Percentiles rank a stretch among this genome's conserved stretches.
These are phyloP conservation scores for Diplodia mutila DNA, from an alignment of 2,329 filamentous ascomycete genomes.

Conservation along the genomic window DNA sequence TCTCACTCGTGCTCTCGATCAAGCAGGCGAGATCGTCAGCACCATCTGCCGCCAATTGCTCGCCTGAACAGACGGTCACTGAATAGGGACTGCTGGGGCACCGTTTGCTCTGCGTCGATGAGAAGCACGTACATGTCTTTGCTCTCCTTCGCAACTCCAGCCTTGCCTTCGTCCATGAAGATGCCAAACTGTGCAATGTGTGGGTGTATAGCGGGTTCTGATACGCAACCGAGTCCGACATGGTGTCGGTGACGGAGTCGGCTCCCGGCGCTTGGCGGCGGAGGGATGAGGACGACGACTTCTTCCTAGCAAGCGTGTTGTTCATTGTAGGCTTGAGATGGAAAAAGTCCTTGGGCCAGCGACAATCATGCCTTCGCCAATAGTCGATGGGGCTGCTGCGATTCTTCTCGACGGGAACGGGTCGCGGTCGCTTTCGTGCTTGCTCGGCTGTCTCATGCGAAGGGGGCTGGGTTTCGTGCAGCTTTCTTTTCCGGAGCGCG, in stretches of 20 bases:
- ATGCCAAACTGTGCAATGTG: slow-evolving; percentile 46
- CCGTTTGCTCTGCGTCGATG: slow-evolving; percentile 37
- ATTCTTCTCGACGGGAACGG: neutral
- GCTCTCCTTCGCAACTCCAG: slow-evolving; percentile 41
- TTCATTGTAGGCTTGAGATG: neutral
- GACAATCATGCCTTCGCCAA: neutral
- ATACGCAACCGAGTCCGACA: slow-evolving; percentile 29
- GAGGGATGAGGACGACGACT: neutral
- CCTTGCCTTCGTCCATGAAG: slow-evolving; percentile 44
- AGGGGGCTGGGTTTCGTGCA: neutral
- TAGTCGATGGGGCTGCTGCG: neutral
- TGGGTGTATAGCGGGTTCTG: slow-evolving; percentile 39
- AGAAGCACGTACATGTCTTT: slow-evolving; percentile 37
- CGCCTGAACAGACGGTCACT: slow-evolving; percentile 41
- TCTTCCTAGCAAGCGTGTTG: neutral
- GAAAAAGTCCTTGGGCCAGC: neutral
- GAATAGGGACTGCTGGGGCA: slow-evolving; percentile 45
- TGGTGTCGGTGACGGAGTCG: slow-evolving; percentile 19
- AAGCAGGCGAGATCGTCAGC: slow-evolving; percentile 32
- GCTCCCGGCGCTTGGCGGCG: slow-evolving; percentile 15
- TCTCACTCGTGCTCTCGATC: slow-evolving; percentile 49
- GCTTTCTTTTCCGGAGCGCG: neutral
- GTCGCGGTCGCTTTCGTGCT: neutral
- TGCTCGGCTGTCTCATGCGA: neutral
- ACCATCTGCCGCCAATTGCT: slow-evolving; percentile 2